These are phyloP conservation scores for Osmanthus fragrans DNA, from an alignment of 257 asterid species.

Conservation along the genomic window DNA sequence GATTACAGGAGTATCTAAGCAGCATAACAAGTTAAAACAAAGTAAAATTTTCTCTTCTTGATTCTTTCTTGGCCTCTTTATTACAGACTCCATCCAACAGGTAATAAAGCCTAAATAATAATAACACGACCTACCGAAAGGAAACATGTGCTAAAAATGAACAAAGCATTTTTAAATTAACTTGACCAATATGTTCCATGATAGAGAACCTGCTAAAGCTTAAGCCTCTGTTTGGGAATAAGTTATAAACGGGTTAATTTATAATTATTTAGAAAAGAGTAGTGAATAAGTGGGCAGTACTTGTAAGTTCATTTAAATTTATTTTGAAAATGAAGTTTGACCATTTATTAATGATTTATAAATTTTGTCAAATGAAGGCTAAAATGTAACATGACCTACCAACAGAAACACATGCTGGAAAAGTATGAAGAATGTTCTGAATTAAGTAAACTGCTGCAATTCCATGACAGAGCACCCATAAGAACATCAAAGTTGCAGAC, in stretches of 20 bases:
- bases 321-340: no score
- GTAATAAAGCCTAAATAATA: conserved; percentile 18
- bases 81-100: conserved; percentile 9
- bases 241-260: no score
- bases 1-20: conserved; percentile 16
- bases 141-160: conserved; percentile 83
- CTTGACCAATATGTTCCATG: conserved; percentile 36
- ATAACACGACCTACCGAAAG: conserved; percentile 52
- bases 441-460: conserved; percentile 60
- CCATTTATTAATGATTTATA: no score
- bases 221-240: no score
- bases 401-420: conserved; percentile 90
- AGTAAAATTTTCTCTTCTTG: not conserved
- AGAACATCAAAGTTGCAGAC: conserved; percentile 42
- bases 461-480: conserved; percentile 77
- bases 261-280: no score
- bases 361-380: not conserved
- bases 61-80: not conserved
- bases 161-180: conserved; percentile 64
- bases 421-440: conserved; percentile 62
- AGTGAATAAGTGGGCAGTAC: no score
- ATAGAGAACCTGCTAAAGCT: not conserved
- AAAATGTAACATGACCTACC: conserved; percentile 50
- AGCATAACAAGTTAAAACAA: conserved; percentile 4
- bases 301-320: no score